Evolutionary conservation across 257 asterid species (phyloP).

Genomic region (Nicotiana noctiflora): DNA sequence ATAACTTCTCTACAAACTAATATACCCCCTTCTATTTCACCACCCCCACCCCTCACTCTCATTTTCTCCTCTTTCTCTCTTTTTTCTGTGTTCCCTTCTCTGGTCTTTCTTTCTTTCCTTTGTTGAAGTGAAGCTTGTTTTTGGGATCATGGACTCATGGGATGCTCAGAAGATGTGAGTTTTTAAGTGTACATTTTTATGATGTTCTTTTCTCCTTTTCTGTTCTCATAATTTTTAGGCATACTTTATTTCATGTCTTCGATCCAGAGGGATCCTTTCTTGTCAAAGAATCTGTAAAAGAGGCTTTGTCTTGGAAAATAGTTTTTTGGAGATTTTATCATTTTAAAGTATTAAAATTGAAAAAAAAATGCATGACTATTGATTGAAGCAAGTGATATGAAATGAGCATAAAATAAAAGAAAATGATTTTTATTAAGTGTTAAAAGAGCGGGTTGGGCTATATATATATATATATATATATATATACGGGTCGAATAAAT

Average conservation of each 20-base stretch:
- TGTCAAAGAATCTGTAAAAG: neutral
- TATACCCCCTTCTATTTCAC: neutral
- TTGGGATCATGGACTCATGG: neutral
- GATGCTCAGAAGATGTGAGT: slow-evolving; percentile 11
- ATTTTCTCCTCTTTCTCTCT: too few relatives aligned
- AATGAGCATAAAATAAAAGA: neutral
- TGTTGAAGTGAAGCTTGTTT: neutral
- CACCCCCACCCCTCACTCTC: too few relatives aligned
- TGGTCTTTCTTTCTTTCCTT: neutral
- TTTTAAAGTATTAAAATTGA: neutral
- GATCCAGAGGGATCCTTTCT: neutral
- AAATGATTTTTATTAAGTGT: neutral
- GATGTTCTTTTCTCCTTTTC: neutral
- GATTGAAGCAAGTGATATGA: neutral
- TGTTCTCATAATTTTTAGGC: neutral
- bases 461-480: too few relatives aligned
- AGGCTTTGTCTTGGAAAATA: neutral
- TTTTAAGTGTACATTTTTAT: neutral
- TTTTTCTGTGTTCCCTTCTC: too few relatives aligned
- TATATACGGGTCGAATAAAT: too few relatives aligned
- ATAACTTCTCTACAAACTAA: neutral
- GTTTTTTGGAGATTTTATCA: neutral
- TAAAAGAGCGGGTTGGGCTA: too few relatives aligned
- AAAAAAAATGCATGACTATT: neutral
- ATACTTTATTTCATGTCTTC: too few relatives aligned